phyloP scores from a whole-genome alignment of 148 eudicot species.

The Hydrangea macrophylla region DNA sequence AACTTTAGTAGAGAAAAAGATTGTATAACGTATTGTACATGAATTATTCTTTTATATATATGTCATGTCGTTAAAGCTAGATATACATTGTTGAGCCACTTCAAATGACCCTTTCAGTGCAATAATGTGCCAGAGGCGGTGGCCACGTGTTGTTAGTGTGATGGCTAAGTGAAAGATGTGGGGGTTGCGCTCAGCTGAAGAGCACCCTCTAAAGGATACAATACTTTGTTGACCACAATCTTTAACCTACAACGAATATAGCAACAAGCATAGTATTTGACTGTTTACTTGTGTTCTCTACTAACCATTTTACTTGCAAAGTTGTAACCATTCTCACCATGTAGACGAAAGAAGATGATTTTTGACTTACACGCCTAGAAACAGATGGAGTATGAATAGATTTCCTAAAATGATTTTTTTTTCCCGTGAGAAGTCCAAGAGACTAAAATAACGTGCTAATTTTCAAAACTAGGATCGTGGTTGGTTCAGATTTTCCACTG shows the following conservation, averaged over 20 bases:
- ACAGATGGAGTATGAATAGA: neutral
- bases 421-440: neutral
- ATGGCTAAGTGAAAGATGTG: conserved; percentile 21
- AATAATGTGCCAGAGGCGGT: conserved; percentile 17
- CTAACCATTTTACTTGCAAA: neutral
- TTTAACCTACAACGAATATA: neutral
- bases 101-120: too few relatives aligned
- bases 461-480: neutral
- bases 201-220: conserved; percentile 3
- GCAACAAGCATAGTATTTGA: neutral
- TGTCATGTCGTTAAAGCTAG: conserved; percentile 3
- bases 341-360: neutral
- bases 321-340: neutral
- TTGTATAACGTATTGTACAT: neutral
- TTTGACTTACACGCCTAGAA: neutral
- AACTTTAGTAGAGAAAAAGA: neutral
- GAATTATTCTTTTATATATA: neutral
- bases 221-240: neutral
- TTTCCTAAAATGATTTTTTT: neutral
- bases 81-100: too few relatives aligned
- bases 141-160: conserved; percentile 17
- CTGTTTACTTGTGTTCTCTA: too few relatives aligned
- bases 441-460: neutral
- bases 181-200: conserved; percentile 11
- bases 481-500: neutral